Conservation (phyloP, 371 early-diverging fungal species). For the Dinochytrium kinnereticum region DNA sequence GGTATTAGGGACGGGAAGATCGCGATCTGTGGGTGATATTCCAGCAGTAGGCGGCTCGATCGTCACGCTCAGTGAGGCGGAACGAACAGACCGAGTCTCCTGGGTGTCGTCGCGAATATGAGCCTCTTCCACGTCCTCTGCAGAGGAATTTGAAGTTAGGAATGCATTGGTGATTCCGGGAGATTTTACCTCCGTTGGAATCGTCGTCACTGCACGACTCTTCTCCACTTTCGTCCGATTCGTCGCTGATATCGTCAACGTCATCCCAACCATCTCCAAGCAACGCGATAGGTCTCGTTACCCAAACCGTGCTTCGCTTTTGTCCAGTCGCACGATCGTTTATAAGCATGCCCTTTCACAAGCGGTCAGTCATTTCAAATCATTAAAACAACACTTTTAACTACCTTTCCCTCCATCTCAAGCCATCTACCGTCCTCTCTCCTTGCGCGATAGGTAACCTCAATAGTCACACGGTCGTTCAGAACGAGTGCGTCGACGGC, state of each 20-base stretch:
- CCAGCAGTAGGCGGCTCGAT: conserved; percentile 25
- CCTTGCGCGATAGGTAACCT: conserved; percentile 73
- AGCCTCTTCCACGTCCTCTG: conserved; percentile 7
- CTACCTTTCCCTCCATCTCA: conserved; percentile 80
- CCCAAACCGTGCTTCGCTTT: conserved; percentile 86
- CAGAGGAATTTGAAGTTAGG: background rate
- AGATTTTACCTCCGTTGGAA: conserved; percentile 9
- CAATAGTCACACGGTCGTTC: conserved; percentile 76
- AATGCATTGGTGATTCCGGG: background rate
- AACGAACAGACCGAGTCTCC: background rate
- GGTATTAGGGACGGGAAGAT: conserved; percentile 15
- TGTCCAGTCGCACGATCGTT: conserved; percentile 70
- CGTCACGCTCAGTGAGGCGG: conserved; percentile 20
- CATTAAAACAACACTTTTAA: background rate
- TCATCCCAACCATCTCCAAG: conserved; percentile 53
- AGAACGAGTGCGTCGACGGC: conserved; percentile 72
- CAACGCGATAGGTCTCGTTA: conserved; percentile 64
- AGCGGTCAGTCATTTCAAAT: background rate
- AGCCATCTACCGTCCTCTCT: conserved; percentile 59
- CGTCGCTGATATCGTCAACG: conserved; percentile 29
- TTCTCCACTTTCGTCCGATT: conserved; percentile 30
- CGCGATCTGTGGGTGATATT: background rate
- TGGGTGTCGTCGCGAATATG: background rate
- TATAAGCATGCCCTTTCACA: conserved; percentile 77
- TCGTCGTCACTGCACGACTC: conserved; percentile 20